Conservation (phyloP, 148 eudicot genomes). For the Hydrangea macrophylla region DNA sequence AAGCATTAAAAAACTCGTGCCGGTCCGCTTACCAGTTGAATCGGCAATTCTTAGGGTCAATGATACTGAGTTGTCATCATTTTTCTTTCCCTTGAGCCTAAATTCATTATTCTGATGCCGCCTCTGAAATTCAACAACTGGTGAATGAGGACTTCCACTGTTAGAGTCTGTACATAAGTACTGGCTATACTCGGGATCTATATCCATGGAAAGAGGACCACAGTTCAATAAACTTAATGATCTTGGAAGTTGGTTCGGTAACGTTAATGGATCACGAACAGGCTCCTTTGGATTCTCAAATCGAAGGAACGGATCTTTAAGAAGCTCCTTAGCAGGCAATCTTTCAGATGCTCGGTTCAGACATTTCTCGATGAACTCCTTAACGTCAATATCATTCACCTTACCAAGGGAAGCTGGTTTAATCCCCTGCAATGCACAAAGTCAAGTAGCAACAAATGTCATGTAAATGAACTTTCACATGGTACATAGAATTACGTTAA, state of each 20-base stretch:
- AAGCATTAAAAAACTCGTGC: not conserved
- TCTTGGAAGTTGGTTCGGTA: conserved; percentile 32
- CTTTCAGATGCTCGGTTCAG: conserved; percentile 59
- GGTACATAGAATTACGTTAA: too few relatives aligned
- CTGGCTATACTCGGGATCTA: conserved; percentile 52
- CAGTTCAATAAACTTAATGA: conserved; percentile 24
- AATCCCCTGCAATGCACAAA: conserved; percentile 47
- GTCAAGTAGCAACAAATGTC: not conserved
- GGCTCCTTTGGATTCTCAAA: conserved; percentile 30
- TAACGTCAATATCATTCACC: conserved; percentile 55
- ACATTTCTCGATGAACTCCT: conserved; percentile 78
- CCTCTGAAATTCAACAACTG: conserved; percentile 48
- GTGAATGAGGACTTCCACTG: conserved; percentile 27
- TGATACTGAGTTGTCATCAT: conserved; percentile 56
- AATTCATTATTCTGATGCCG: conserved; percentile 56
- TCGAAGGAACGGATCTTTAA: conserved; percentile 58
- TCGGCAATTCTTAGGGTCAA: conserved; percentile 64
- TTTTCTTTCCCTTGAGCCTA: conserved; percentile 54
- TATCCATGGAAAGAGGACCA: conserved; percentile 57
- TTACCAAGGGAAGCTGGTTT: conserved; percentile 78
- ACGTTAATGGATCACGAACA: conserved; percentile 19
- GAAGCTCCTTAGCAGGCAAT: conserved; percentile 66
- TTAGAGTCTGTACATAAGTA: conserved; percentile 33
- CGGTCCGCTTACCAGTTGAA: conserved; percentile 30
- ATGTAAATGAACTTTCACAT: not conserved